These are phyloP conservation scores for Phellopilus nigrolimitatus DNA, from an alignment of 1,284 basidiomycete genomes.

Conservation along the genomic window DNA sequence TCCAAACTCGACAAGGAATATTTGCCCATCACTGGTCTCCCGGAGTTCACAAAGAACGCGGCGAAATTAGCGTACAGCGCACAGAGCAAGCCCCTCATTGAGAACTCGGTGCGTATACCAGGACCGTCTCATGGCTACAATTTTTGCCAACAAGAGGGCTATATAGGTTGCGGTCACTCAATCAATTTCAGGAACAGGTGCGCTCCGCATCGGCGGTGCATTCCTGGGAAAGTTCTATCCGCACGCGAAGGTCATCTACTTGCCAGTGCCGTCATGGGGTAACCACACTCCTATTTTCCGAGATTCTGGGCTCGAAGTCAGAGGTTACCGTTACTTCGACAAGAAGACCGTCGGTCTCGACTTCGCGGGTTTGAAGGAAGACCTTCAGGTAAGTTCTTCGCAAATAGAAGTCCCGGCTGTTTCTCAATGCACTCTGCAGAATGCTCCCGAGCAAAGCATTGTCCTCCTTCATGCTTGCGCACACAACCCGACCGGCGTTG, in stretches of 20 bases:
- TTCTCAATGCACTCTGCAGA: slow-evolving; percentile 36
- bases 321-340: slow-evolving; percentile 93
- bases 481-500: slow-evolving; percentile 98
- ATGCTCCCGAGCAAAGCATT: slow-evolving; percentile 72
- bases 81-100: slow-evolving; percentile 70
- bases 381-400: slow-evolving; percentile 59
- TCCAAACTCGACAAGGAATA: slow-evolving; percentile 94
- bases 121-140: slow-evolving; percentile 7
- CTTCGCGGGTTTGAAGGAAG: slow-evolving; percentile 87
- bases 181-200: slow-evolving; percentile 97
- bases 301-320: slow-evolving; percentile 92
- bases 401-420: neutral
- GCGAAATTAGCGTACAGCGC: slow-evolving; percentile 90
- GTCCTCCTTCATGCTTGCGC: slow-evolving; percentile 91
- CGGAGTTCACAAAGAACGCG: slow-evolving; percentile 86
- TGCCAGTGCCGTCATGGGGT: slow-evolving; percentile 95
- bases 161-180: slow-evolving; percentile 87
- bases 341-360: slow-evolving; percentile 92
- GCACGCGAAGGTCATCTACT: slow-evolving; percentile 84
- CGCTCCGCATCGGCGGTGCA: slow-evolving; percentile 92
- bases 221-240: slow-evolving; percentile 93
- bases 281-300: slow-evolving; percentile 89
- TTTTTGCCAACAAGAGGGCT: slow-evolving; percentile 16
- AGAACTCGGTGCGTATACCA: slow-evolving; percentile 59
- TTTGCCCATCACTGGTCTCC: slow-evolving; percentile 91